phyloP scores from a whole-genome alignment of 2,329 filamentous ascomycete species.

The Scleromitrula shiraiana region DNA sequence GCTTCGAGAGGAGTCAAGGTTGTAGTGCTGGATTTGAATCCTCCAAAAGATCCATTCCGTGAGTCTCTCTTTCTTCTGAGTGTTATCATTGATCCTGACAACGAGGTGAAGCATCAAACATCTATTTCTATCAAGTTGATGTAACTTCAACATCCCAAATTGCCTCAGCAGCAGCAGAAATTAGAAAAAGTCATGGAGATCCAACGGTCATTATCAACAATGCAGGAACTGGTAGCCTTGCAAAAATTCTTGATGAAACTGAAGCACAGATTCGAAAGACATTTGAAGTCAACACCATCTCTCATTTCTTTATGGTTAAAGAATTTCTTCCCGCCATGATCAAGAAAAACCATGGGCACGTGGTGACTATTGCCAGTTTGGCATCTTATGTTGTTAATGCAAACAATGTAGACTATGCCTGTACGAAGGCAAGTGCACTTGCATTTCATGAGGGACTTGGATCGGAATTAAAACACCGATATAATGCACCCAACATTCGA shows the following conservation, averaged over 20 bases:
- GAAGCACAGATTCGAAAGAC: conserved; percentile 52
- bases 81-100: conserved; percentile 1
- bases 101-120: conserved; percentile 36
- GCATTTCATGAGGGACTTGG: conserved; percentile 60
- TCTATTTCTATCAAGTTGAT: conserved; percentile 61
- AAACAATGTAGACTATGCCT: conserved; percentile 51
- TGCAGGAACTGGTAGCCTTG: conserved; percentile 53
- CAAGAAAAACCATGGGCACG: conserved; percentile 56
- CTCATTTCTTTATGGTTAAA: conserved; percentile 55
- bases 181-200: conserved; percentile 49
- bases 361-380: conserved; percentile 57
- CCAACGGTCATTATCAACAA: conserved; percentile 69
- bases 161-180: conserved; percentile 39
- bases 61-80: conserved; percentile 4
- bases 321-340: conserved; percentile 63
- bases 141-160: conserved; percentile 51
- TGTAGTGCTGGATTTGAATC: conserved; percentile 61
- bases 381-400: conserved; percentile 19
- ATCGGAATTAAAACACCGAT: conserved; percentile 47
- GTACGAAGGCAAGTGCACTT: conserved; percentile 58
- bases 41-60: conserved; percentile 32
- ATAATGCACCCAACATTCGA: conserved; percentile 55
- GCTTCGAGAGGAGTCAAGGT: conserved; percentile 57
- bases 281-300: conserved; percentile 62
- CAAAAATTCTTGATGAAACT: conserved; percentile 48